Evolutionary conservation across 495 filamentous ascomycete genomes (phyloP), one percentile per base, ranked within the genome.

Genomic region (Podospora fimiseda): DNA sequence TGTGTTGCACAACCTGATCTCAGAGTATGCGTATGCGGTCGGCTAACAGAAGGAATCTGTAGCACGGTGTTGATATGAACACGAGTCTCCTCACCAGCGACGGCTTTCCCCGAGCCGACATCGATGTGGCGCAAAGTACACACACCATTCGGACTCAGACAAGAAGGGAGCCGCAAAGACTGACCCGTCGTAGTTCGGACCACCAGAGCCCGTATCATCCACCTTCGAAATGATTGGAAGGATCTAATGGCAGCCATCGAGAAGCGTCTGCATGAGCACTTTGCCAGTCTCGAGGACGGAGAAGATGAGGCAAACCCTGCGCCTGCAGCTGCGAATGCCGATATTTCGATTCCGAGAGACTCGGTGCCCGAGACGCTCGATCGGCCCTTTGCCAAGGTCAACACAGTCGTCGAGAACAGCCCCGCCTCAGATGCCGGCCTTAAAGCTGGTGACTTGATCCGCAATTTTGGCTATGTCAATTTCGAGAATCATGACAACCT

Each of bases 61-160:
- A 96, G 93, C 93, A 97, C 69, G 83, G 84, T 38, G 93, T 96
- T 41, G 85, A 85, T 55, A 97, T 99, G 94, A 87, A 83, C 65
- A 95, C 94, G 2, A 74, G 79, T 40, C 75, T 99, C 43, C 88
- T 87, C 3, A 96, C 94, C 2, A 82, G 85, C 50, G 94, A 99
- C 70, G 94, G 92, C 45, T 99, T 87, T 66, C 94, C 94, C 27
- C 80, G 94, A 60, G 83, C 85, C 56, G 94, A 99, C 67, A 83
- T 99, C 50, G 94, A 99, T 66, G 85, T 99, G 56, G 88, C 94
- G 24, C 91, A 95, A 71, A 94, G 89, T 93, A 83, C 60, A 78
- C 43, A 30, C 43, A 27, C 49, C 41, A 9, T 36, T 20, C 27
- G 6, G 2, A 16, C 21, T 46, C 14, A 41, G 13, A 16, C 13